Base-by-base conservation (phyloP, 2,329 filamentous ascomycete genomes). In the Fusarium circinatum region DNA sequence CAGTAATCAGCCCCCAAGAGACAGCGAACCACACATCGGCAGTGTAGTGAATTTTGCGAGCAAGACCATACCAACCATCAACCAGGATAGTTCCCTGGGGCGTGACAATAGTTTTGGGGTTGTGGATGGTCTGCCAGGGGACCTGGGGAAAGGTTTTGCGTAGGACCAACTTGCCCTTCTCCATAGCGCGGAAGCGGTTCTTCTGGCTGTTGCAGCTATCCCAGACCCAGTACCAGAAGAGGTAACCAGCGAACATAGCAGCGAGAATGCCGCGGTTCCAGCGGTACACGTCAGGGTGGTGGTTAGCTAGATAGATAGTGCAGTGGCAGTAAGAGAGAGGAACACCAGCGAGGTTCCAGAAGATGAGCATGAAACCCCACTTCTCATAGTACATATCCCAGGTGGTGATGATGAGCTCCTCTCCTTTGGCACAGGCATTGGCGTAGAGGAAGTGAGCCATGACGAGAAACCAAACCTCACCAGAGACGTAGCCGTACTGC, bases 351-450 rank as follows among this genome's bases (percentile, higher is more conserved):
- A 98, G 87, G 84, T 98, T 98, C 95, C 95, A 98, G 89, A 98
- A 98, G 83, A 97, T 97, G 75, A 98, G 89, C 95, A 98, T 98
- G 86, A 98, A 98, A 59, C 95, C 95, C 90, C 94, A 95, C 85
- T 98, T 98, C 87, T 98, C 95, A 78, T 94, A 96, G 86, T 97
- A 97, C 92, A 98, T 97, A 79, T 98, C 95, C 92, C 95, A 98
- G 56, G 94, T 96, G 14, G 93, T 93, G 67, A 94, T 89, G 82
- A 98, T 98, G 80, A 94, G 89, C 84, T 98, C 94, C 84, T 98
- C 95, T 54, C 93, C 95, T 86, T 98, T 98, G 76, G 92, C 91
- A 85, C 95, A 98, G 60, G 95, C 94, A 82, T 97, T 96, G 80
- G 94, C 94, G 79, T 98, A 98, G 51, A 98, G 88, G 84, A 93